These are phyloP conservation scores for Candida cerambycidarum DNA, from an alignment of 805 yeast genomes.

Conservation along the genomic window DNA sequence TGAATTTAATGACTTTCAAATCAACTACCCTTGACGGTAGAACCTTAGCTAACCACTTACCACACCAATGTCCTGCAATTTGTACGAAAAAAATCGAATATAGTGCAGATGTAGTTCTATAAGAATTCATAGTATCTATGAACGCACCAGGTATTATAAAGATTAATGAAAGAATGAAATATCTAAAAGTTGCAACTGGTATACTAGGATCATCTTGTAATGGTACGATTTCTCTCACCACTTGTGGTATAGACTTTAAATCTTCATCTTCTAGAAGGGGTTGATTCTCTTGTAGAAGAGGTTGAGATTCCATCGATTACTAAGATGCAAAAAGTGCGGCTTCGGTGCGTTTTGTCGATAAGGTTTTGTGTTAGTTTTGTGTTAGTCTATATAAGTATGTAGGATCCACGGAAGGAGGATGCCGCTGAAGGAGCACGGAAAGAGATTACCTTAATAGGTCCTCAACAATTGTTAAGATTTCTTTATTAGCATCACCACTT, in stretches of 20 bases:
- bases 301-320: slow-evolving; percentile 6
- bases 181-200: slow-evolving; percentile 40
- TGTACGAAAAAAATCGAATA: slow-evolving; percentile 54
- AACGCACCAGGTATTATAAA: slow-evolving; percentile 44
- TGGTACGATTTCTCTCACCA: slow-evolving; percentile 37
- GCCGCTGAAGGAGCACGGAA: too few relatives aligned
- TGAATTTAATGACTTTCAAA: slow-evolving; percentile 20
- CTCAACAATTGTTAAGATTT: slow-evolving; percentile 5
- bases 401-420: too few relatives aligned
- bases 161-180: slow-evolving; percentile 30
- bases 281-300: too few relatives aligned
- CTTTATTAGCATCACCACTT: background rate
- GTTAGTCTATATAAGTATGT: too few relatives aligned
- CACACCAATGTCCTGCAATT: slow-evolving; percentile 47
- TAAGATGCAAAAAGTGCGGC: slow-evolving; percentile 2
- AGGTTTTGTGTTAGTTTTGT: too few relatives aligned
- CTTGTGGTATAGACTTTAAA: slow-evolving; percentile 27
- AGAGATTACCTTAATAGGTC: background rate
- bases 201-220: slow-evolving; percentile 38
- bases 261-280: slow-evolving; percentile 23
- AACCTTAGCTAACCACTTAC: slow-evolving; percentile 42
- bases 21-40: slow-evolving; percentile 33
- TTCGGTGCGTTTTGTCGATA: background rate
- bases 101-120: slow-evolving; percentile 47
- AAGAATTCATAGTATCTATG: slow-evolving; percentile 42